Conservation (phyloP, 2,329 filamentous ascomycete species). For the Sclerotinia glacialis region DNA sequence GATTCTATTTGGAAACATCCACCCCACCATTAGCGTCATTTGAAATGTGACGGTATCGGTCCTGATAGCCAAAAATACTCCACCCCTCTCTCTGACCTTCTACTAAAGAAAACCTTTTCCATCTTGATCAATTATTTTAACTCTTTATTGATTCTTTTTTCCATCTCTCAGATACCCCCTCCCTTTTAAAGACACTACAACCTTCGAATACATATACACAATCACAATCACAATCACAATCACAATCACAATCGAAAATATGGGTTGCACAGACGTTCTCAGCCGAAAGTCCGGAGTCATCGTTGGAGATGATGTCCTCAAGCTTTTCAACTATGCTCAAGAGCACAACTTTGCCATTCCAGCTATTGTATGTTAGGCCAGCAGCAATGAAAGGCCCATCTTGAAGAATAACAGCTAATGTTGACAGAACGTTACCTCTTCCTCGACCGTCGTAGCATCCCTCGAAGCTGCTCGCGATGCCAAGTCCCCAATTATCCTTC, state of each 20-base stretch:
- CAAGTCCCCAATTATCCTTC: conserved; percentile 89
- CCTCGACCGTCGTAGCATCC: conserved; percentile 77
- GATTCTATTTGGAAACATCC: conserved; percentile 17
- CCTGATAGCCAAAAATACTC: conserved; percentile 24
- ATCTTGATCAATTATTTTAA: not conserved
- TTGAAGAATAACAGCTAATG: conserved; percentile 13
- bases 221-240: conserved; percentile 23
- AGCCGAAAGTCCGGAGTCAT: conserved; percentile 65
- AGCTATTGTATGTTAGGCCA: conserved; percentile 57
- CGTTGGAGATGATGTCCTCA: conserved; percentile 62
- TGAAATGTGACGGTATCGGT: conserved; percentile 27
- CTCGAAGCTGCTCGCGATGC: conserved; percentile 93
- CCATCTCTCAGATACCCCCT: conserved; percentile 15
- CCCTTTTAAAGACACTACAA: conserved; percentile 15
- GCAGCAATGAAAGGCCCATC: not conserved
- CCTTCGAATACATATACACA: conserved; percentile 18
- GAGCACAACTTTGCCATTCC: conserved; percentile 87
- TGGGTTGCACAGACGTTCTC: conserved; percentile 54
- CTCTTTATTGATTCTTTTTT: conserved; percentile 24
- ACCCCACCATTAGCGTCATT: conserved; percentile 30
- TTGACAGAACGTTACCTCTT: conserved; percentile 80
- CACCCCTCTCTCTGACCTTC: conserved; percentile 11
- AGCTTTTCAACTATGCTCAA: conserved; percentile 85
- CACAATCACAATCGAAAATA: conserved; percentile 34
- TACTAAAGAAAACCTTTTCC: conserved; percentile 22